Evolutionary conservation across 352 stramenopile species (phyloP).

Genomic region (Vaucheria bursata): DNA sequence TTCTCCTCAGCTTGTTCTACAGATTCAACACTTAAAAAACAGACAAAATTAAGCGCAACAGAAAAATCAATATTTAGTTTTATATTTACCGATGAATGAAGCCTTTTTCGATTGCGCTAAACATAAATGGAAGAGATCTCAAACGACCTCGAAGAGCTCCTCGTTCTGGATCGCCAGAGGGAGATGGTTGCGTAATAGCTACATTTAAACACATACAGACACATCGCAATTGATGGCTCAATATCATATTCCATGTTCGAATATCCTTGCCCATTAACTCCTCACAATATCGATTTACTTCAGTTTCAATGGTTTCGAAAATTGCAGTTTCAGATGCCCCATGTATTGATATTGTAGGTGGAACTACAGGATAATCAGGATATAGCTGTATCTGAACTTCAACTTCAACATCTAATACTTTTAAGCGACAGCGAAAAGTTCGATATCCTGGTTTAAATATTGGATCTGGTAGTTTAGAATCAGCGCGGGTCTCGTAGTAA

Average conservation of each 20-base stretch:
- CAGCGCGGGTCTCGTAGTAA: too few species aligned
- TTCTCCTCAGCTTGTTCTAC: too few species aligned
- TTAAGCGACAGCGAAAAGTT: neutral
- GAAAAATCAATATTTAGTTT: too few species aligned
- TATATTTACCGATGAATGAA: too few species aligned
- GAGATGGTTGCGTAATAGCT: too few species aligned
- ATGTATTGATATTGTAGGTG: constrained; percentile 6
- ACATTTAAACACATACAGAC: constrained; percentile 17
- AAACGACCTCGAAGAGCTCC: too few species aligned
- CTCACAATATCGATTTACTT: constrained; percentile 41
- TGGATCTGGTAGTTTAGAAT: too few species aligned
- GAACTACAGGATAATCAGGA: neutral
- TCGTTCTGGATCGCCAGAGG: too few species aligned
- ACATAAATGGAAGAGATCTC: too few species aligned
- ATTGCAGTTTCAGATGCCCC: neutral
- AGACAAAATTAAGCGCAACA: too few species aligned
- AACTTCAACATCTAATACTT: neutral
- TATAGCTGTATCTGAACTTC: neutral
- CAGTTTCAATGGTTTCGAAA: neutral
- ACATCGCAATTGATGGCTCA: constrained; percentile 19
- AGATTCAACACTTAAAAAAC: too few species aligned
- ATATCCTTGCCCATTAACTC: constrained; percentile 27
- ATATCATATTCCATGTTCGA: constrained; percentile 12
- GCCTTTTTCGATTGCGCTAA: too few species aligned
- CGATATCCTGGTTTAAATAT: neutral